These are phyloP conservation scores for Sparassis latifolia DNA, from an alignment of 1,284 basidiomycete species.

Conservation along the genomic window DNA sequence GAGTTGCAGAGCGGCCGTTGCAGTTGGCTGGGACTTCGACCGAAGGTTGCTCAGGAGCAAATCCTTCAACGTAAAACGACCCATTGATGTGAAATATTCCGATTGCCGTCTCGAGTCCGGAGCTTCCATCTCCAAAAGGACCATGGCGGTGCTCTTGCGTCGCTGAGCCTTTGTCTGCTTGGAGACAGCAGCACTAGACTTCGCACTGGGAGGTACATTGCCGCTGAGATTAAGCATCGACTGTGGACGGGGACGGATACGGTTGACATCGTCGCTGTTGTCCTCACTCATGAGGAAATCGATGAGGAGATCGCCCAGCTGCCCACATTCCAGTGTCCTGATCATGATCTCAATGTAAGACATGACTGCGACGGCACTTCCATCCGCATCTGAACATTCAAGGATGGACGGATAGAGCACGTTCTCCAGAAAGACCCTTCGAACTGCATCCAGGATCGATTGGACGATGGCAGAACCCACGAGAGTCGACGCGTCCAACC, in stretches of 20 bases:
- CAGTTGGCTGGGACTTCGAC: constrained; percentile 57
- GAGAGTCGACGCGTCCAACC: constrained; percentile 48
- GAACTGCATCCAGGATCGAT: constrained; percentile 77
- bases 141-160: constrained; percentile 82
- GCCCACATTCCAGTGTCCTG: constrained; percentile 66
- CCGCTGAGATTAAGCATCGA: constrained; percentile 42
- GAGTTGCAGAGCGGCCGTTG: constrained; percentile 74
- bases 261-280: constrained; percentile 52
- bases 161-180: constrained; percentile 43
- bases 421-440: constrained; percentile 87
- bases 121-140: constrained; percentile 76
- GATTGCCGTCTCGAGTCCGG: constrained; percentile 60
- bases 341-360: constrained; percentile 93
- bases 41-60: constrained; percentile 74
- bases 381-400: constrained; percentile 89
- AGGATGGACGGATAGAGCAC: constrained; percentile 91
- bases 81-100: constrained; percentile 81
- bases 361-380: constrained; percentile 93
- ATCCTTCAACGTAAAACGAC: constrained; percentile 87
- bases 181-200: constrained; percentile 24
- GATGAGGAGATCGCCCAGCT: constrained; percentile 65
- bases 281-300: constrained; percentile 81
- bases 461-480: constrained; percentile 77
- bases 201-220: constrained; percentile 29
- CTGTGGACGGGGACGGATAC: constrained; percentile 36